A percentile compares a stretch with the other conserved stretches of the same genome.
phyloP scores from a whole-genome alignment of 495 filamentous ascomycete genomes.

The Penicillium ochrochloron region DNA sequence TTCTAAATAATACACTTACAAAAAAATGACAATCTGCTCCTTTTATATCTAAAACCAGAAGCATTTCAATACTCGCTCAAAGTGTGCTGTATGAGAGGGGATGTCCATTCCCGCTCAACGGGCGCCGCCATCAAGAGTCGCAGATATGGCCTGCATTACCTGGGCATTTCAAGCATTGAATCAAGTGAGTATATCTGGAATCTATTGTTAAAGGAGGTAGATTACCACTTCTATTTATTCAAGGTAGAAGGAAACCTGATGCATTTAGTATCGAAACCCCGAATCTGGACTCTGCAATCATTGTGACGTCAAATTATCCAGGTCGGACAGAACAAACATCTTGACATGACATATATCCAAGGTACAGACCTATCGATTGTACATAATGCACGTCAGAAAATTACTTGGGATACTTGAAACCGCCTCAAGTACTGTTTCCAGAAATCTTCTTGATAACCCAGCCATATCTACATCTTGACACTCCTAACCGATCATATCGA shows the following conservation, averaged over 20 bases:
- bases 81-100: too few species aligned
- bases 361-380: not conserved
- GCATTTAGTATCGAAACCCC: not conserved
- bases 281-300: conserved; percentile 10
- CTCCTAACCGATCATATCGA: not conserved
- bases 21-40: too few species aligned
- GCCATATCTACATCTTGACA: not conserved
- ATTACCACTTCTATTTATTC: not conserved
- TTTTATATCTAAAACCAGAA: not conserved
- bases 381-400: not conserved
- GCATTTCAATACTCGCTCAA: too few species aligned
- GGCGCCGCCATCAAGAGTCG: not conserved
- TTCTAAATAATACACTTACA: too few species aligned
- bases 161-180: not conserved
- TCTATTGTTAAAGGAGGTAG: not conserved
- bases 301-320: conserved; percentile 19
- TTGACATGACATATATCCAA: not conserved
- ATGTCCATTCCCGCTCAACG: too few species aligned
- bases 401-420: not conserved
- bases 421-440: not conserved
- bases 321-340: not conserved
- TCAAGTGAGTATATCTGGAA: not conserved
- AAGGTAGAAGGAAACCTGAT: too few species aligned
- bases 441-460: not conserved
- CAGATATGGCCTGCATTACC: not conserved